These are phyloP conservation scores for Triticum aestivum DNA, from an alignment of 176 grass and related monocot species.

Conservation along the genomic window IWGSC_CS_RefSeq_v2.1 NC_057796.1:142500485-142500984, in stretches of 20 bases:
- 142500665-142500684: slow-evolving; percentile 15
- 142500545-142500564: slow-evolving; percentile 34
- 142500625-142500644: background rate
- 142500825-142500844: slow-evolving; percentile 27
- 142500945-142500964: background rate
- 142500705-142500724: slow-evolving; percentile 2
- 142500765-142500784: slow-evolving; percentile 29
- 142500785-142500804: slow-evolving; percentile 1
- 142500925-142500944: slow-evolving; percentile 23
- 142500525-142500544: slow-evolving; percentile 42
- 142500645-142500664: background rate
- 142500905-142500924: slow-evolving; percentile 14
- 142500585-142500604: slow-evolving; percentile 10
- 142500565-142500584: slow-evolving; percentile 39
- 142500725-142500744: background rate
- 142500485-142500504: too few species aligned
- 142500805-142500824: slow-evolving; percentile 36
- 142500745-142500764: slow-evolving; percentile 12
- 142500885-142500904: slow-evolving; percentile 8
- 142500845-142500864: slow-evolving; percentile 29
- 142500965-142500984: slow-evolving; percentile 16
- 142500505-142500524: background rate
- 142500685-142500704: slow-evolving; percentile 9
- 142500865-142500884: slow-evolving; percentile 22
- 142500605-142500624: background rate